Conservation (phyloP, 1,284 basidiomycete species). For the Phellopilus nigrolimitatus region DNA sequence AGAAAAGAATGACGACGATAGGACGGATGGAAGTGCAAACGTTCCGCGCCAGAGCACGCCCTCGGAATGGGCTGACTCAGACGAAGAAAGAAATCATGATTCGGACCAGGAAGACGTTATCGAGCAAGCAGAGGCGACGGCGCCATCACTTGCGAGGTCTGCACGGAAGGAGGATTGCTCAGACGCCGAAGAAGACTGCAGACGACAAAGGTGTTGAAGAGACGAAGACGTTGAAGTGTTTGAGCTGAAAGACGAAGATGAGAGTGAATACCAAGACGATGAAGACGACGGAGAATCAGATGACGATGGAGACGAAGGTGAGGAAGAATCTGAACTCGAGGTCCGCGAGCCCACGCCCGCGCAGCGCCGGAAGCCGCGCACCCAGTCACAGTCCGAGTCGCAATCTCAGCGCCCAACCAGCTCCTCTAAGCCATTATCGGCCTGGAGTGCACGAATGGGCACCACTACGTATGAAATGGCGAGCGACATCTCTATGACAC, state of each 20-base stretch:
- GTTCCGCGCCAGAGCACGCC: slow-evolving; percentile 11
- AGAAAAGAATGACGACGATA: not conserved
- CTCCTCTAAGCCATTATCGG: not conserved
- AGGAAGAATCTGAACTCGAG: not conserved
- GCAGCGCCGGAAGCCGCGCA: not conserved
- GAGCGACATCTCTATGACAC: not conserved
- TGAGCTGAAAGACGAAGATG: not conserved
- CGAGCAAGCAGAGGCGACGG: not conserved
- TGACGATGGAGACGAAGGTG: not conserved
- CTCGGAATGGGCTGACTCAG: slow-evolving; percentile 14
- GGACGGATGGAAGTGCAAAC: not conserved
- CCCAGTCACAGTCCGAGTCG: not conserved
- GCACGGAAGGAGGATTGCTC: too few relatives aligned
- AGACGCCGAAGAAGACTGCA: too few relatives aligned
- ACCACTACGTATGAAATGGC: not conserved
- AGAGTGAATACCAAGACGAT: not conserved
- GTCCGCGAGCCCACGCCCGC: slow-evolving; percentile 5
- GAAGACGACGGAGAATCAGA: not conserved
- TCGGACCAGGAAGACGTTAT: not conserved
- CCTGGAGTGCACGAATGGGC: too few relatives aligned
- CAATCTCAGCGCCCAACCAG: not conserved
- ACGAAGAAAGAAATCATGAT: slow-evolving; percentile 1
- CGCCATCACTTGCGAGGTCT: too few relatives aligned
- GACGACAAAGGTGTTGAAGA: too few relatives aligned
- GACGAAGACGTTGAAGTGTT: not conserved